Percentiles rank a stretch among this genome's conserved stretches.
Conservation (phyloP, 495 filamentous ascomycete species). For the Astrothelium macrocarpum region DNA sequence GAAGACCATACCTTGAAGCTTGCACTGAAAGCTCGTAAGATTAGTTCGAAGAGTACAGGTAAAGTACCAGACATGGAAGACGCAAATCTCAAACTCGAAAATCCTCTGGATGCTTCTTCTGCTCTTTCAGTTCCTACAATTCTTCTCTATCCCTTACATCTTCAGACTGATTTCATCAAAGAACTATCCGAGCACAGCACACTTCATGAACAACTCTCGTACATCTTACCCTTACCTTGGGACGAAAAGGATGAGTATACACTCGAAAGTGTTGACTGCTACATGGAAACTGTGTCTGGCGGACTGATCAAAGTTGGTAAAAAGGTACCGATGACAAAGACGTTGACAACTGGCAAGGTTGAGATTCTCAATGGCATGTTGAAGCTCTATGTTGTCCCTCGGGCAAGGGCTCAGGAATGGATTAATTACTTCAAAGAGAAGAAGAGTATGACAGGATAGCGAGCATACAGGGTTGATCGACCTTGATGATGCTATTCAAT, state of each 20-base stretch:
- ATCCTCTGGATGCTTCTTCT: conserved; percentile 62
- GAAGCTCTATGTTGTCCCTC: conserved; percentile 69
- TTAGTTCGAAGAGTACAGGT: conserved; percentile 53
- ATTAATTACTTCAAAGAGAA: conserved; percentile 72
- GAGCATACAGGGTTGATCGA: background rate
- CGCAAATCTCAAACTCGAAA: conserved; percentile 43
- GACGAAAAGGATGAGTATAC: conserved; percentile 61
- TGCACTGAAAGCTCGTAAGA: conserved; percentile 66
- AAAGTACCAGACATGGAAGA: conserved; percentile 73
- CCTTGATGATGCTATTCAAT: background rate
- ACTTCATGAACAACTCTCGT: conserved; percentile 61
- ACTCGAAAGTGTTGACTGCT: conserved; percentile 63
- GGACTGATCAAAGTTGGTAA: conserved; percentile 85
- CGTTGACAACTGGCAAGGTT: conserved; percentile 64
- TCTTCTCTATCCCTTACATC: conserved; percentile 70
- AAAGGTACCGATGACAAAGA: conserved; percentile 65
- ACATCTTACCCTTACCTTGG: conserved; percentile 81
- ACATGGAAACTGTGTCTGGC: conserved; percentile 69
- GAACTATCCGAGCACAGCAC: conserved; percentile 62
- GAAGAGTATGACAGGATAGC: conserved; percentile 31
- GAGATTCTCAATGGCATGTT: conserved; percentile 83
- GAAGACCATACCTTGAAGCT: conserved; percentile 52
- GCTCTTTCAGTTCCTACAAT: conserved; percentile 66
- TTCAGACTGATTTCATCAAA: conserved; percentile 85
- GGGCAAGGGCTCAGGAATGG: conserved; percentile 55